Evolutionary conservation across 805 yeast species (phyloP), one percentile per base, ranked within the genome.

Genomic region (Yarrowia sp.): DNA sequence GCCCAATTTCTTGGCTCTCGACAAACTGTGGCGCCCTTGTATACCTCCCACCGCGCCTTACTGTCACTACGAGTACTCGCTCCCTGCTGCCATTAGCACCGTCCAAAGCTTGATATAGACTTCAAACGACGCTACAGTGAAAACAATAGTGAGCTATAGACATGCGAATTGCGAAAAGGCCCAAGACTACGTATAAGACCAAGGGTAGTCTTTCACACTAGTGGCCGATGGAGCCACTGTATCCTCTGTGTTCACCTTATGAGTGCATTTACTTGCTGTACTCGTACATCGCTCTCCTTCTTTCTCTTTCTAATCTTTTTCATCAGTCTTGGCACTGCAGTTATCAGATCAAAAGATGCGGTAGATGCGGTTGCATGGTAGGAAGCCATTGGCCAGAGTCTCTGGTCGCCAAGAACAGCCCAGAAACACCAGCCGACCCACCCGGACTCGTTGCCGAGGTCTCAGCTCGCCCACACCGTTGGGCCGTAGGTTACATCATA

Each of bases 251-350:
- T 24, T 5, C 3, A 24, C 6, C 30, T 24, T 4, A 4, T 24
- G 30, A 24, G 30, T 24, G 30, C 30, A 24, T 24, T 24, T 24
- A 24, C 7, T 39, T 39, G 7, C n/a, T 12, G 17, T 14, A 40
- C 43, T 13, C 24, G 8, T 19, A 9, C 15, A 5, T 3, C 8
- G 6, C 15, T 10, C 30, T 10, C n/a, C 20, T 52, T 24, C 30
- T 24, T 24, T 24, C 30, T 58, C 19, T 12, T 30, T 30, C 50
- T 58, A 58, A 58, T 58, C 64, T 58, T 58, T 58, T 58, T 33
- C 64, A 58, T 58, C 64, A 42, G 33, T 58, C 64, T 58, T 58
- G 64, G 64, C 64, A 30, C 49, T 14, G 39, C 50, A 33, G 40
- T 58, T 58, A 58, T 58, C 64, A 58, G 64, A 58, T 58, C 63